phyloP scores from a whole-genome alignment of 73 alveolate species.

The Tetrahymena thermophila region DNA sequence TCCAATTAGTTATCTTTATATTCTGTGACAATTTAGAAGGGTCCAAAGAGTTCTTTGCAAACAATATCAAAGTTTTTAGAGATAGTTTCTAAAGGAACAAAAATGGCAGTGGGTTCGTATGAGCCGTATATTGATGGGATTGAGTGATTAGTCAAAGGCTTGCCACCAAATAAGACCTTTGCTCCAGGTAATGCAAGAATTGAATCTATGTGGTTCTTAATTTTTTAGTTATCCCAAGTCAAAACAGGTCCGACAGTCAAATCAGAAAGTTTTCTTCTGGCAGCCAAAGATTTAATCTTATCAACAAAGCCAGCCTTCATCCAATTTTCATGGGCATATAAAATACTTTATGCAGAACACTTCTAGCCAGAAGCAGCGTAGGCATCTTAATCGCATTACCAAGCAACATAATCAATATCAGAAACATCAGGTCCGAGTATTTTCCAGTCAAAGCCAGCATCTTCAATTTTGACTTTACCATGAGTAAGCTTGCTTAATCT shows the following conservation, averaged over 20 bases:
- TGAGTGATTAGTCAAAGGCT: slow-evolving; percentile 56
- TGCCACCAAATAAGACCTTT: slow-evolving; percentile 85
- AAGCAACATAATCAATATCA: slow-evolving; percentile 63
- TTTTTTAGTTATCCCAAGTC: slow-evolving; percentile 69
- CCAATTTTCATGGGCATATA: slow-evolving; percentile 71
- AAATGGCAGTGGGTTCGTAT: slow-evolving; percentile 80
- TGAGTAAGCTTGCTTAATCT: slow-evolving; percentile 27
- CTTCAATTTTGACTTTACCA: slow-evolving; percentile 77
- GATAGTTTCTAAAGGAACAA: slow-evolving; percentile 64
- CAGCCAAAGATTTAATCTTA: slow-evolving; percentile 38
- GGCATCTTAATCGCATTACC: slow-evolving; percentile 76
- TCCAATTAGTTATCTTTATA: slow-evolving; percentile 27
- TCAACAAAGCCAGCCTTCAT: slow-evolving; percentile 50
- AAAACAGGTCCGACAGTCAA: slow-evolving; percentile 67
- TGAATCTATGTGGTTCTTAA: slow-evolving; percentile 73
- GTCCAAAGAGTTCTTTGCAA: slow-evolving; percentile 90
- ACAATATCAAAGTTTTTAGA: slow-evolving; percentile 45
- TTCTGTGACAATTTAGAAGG: slow-evolving; percentile 75
- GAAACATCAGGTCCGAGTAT: slow-evolving; percentile 80
- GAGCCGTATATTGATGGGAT: slow-evolving; percentile 84
- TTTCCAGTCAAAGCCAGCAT: slow-evolving; percentile 87
- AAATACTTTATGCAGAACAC: slow-evolving; percentile 71
- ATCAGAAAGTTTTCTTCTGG: slow-evolving; percentile 58
- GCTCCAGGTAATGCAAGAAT: slow-evolving; percentile 76
- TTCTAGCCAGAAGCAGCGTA: slow-evolving; percentile 71